Evolutionary conservation across 1,139 yeast genomes (phyloP), one percentile per base, ranked within the genome.

Genomic region (Scheffersomyces insectosa): DNA sequence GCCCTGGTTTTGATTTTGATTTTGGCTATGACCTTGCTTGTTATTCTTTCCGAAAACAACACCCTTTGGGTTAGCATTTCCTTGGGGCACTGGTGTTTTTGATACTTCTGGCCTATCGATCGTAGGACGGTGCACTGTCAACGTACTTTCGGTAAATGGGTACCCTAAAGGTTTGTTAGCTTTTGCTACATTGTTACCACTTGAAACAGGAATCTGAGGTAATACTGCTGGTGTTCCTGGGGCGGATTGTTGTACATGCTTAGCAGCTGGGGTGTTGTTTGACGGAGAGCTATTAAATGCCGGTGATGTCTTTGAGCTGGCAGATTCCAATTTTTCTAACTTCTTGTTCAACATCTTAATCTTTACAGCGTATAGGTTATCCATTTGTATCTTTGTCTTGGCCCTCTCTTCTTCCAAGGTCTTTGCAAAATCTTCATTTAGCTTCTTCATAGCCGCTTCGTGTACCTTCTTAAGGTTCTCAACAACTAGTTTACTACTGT

Each of bases 271-370:
- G 20, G 37, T 13, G 25, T 27, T 16, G 28, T 30, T 25, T 20
- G 38, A 8, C 36, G 44, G 36, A 36, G 52, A 25, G 3, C n/a
- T 20, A 8, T 10, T n/a, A 14, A 23, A 7, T 10, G 20, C 34
- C 4, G 5, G 34, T 14, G 34, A 12, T 10, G 34, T 15, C n/a
- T 20, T 31, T 14, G 34, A 31, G 20, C 7, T 11, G 23, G 20
- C 23, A 3, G n/a, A 49, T 34, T 68, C 74, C 27, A 66, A 55
- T 36, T 63, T 65, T 36, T 72, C 77, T 20, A 70, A 59, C 54
- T 70, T 73, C 50, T 75, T 66, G 51, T 65, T 73, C 57, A 74
- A 65, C 69, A 69, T 71, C 44, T 66, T 68, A 51, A 73, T 59
- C 50, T 70, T 71, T 46, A 72, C 59, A 43, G 72, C 77, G 45